A percentile compares a stretch with the other conserved stretches of the same genome.
phyloP scores from a whole-genome alignment of 306 rosid species.

The apple (Malus domestica) region DNA sequence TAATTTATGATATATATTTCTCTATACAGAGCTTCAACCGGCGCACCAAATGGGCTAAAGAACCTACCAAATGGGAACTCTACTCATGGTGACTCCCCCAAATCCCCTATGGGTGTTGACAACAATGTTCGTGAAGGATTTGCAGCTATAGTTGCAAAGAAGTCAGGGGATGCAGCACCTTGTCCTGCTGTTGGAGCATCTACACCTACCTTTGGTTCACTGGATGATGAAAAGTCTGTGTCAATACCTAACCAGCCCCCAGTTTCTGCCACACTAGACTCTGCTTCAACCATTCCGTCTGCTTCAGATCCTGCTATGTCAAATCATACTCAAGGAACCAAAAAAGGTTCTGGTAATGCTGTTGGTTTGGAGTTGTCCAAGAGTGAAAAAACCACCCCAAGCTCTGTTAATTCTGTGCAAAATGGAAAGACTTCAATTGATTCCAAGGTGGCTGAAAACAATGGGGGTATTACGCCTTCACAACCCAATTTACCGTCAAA shows the following conservation, averaged over 20 bases:
- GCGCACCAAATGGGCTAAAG: constrained; percentile 29
- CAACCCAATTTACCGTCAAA: constrained; percentile 23
- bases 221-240: constrained; percentile 27
- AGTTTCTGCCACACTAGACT: constrained; percentile 16
- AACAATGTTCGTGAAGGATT: constrained; percentile 19
- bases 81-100: constrained; percentile 23
- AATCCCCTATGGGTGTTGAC: constrained; percentile 21
- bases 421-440: constrained; percentile 10
- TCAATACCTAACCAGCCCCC: constrained; percentile 31
- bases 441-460: constrained; percentile 25
- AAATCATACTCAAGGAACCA: constrained; percentile 28
- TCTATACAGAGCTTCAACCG: constrained; percentile 37
- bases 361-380: constrained; percentile 31
- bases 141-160: constrained; percentile 20
- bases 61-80: constrained; percentile 49
- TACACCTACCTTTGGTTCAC: constrained; percentile 20
- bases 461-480: constrained; percentile 15
- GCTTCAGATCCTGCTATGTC: constrained; percentile 42
- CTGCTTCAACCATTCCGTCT: constrained; percentile 29
- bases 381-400: constrained; percentile 20
- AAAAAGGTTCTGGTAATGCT: constrained; percentile 16
- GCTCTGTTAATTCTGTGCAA: constrained; percentile 13
- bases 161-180: constrained; percentile 31
- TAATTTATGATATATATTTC: neutral
- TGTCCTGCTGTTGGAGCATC: constrained; percentile 28